Conservation (phyloP, 495 filamentous ascomycete genomes). For the Sabuloglossum arenarium region DNA sequence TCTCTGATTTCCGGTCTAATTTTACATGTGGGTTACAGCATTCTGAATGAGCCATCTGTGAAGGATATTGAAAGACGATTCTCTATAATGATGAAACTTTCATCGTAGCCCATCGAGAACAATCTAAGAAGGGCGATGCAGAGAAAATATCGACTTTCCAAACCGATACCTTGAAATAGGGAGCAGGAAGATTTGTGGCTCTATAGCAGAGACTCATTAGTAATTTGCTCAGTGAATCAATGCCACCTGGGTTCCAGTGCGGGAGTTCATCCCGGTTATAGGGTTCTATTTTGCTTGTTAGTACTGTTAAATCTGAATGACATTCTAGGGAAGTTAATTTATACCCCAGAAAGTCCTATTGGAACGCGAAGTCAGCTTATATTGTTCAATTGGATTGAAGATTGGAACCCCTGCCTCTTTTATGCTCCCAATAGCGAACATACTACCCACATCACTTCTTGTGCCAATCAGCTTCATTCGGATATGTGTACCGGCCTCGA, state of each 20-base stretch:
- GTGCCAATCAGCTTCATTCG: slow-evolving; percentile 86
- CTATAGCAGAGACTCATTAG: background rate
- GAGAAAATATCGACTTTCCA: background rate
- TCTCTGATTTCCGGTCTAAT: too few relatives aligned
- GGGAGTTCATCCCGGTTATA: background rate
- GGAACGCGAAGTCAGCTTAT: background rate
- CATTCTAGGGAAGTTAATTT: background rate
- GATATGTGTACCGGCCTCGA: slow-evolving; percentile 82
- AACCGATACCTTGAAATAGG: background rate
- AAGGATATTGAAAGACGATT: background rate
- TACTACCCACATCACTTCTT: slow-evolving; percentile 72
- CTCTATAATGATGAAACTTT: background rate
- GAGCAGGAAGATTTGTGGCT: background rate
- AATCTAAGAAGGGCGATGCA: background rate
- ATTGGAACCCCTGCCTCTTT: slow-evolving; percentile 36
- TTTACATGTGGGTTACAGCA: too few relatives aligned
- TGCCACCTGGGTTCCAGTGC: background rate
- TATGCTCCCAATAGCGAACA: slow-evolving; percentile 93
- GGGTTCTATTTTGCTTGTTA: background rate
- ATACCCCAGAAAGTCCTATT: slow-evolving; percentile 33
- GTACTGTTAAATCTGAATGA: background rate
- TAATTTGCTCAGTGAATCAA: background rate
- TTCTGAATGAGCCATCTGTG: background rate
- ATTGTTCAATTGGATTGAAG: background rate
- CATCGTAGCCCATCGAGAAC: background rate